Evolutionary conservation across 2,329 filamentous ascomycete species (phyloP).

Genomic region (Aspergillus uvarum): DNA sequence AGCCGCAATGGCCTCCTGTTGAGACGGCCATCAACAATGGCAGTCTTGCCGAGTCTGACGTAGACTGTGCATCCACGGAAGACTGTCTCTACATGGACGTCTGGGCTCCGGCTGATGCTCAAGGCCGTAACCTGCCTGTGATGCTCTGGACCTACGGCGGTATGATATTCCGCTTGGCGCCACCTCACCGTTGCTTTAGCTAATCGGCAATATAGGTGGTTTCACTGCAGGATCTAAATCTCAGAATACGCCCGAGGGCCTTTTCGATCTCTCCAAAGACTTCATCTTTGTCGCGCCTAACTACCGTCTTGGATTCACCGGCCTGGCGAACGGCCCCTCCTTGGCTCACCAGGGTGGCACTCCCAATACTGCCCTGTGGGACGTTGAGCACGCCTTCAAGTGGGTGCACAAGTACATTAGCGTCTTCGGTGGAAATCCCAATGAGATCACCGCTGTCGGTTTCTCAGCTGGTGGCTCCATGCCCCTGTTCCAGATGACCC

Average conservation of each 20-base stretch:
- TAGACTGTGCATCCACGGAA: no score
- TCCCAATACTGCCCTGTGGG: background rate
- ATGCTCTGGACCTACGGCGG: no score
- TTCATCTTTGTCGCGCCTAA: background rate
- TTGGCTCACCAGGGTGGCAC: background rate
- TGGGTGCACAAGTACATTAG: slow-evolving; percentile 1
- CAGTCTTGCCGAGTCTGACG: no score
- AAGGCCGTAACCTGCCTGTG: no score
- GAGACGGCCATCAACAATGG: no score
- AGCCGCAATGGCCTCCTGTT: no score
- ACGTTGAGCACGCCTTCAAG: background rate
- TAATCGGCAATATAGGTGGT: background rate
- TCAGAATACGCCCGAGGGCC: background rate
- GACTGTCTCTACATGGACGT: no score
- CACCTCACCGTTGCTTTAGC: background rate
- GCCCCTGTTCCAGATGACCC: slow-evolving; percentile 1
- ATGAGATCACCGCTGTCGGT: background rate
- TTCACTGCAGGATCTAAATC: background rate
- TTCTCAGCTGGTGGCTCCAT: no score
- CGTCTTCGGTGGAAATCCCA: background rate
- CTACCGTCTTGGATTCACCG: background rate
- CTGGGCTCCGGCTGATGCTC: no score
- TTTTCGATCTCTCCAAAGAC: background rate
- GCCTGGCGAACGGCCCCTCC: background rate
- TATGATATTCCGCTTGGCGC: no score